phyloP scores from a whole-genome alignment of 2,329 filamentous ascomycete genomes.

The Diaporthe sp. region DNA sequence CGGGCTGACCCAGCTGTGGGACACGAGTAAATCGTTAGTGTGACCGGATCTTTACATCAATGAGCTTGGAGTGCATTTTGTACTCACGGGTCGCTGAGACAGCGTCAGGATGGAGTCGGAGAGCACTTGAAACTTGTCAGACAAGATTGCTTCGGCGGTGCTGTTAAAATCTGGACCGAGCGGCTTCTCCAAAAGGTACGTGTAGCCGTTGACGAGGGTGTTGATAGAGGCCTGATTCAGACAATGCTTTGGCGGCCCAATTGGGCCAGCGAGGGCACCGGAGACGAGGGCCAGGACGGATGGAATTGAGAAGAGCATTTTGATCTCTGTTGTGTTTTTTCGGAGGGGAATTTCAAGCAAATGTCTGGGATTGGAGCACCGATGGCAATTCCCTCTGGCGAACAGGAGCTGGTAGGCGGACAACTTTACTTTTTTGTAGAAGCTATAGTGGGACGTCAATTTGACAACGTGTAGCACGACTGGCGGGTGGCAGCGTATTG shows the following conservation, averaged over 20 bases:
- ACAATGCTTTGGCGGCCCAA: neutral
- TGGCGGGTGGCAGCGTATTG: neutral
- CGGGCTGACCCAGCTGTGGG: conserved; percentile 29
- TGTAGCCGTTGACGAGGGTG: conserved; percentile 30
- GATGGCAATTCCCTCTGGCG: neutral
- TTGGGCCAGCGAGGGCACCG: neutral
- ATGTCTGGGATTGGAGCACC: neutral
- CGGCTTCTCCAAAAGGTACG: conserved; percentile 31
- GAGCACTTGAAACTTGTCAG: conserved; percentile 21
- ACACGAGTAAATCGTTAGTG: neutral
- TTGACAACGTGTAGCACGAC: neutral
- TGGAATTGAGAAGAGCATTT: conserved; percentile 9
- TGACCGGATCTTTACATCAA: too few species aligned
- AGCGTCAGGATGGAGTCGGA: conserved; percentile 34
- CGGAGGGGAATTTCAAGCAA: neutral
- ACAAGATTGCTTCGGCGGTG: conserved; percentile 31
- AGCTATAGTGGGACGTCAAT: conserved; percentile 2
- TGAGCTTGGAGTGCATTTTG: neutral
- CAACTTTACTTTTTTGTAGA: neutral
- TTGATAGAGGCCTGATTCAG: conserved; percentile 5
- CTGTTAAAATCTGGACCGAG: conserved; percentile 31
- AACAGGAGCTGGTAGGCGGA: neutral
- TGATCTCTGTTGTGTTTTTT: neutral
- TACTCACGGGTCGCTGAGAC: conserved; percentile 28
- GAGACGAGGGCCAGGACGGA: neutral